These are phyloP conservation scores for Coccomyxa sp. DNA, from an alignment of 139 green algal genomes.

Conservation along the genomic window DNA sequence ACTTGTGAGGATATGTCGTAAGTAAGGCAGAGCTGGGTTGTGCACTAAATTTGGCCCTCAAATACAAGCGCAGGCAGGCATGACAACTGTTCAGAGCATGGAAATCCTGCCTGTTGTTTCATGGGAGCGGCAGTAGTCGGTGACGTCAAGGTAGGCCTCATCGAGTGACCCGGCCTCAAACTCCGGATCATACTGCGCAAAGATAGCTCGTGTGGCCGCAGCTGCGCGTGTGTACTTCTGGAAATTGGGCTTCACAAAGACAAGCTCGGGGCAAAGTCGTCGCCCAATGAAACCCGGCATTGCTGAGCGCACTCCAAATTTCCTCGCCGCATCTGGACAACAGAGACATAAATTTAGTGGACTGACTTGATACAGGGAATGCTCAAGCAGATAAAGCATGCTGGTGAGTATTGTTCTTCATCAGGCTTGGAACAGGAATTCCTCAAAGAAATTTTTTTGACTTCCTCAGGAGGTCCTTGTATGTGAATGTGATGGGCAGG, in stretches of 20 bases:
- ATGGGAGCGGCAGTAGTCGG: conserved; percentile 50
- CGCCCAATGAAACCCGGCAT: conserved; percentile 90
- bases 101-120: too few species aligned
- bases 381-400: too few species aligned
- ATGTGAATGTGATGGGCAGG: too few species aligned
- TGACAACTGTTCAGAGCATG: too few species aligned
- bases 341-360: background rate
- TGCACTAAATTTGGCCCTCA: too few species aligned
- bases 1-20: background rate
- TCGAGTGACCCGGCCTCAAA: conserved; percentile 74
- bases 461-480: background rate
- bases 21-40: background rate
- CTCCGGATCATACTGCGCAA: conserved; percentile 65
- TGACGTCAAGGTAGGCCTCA: conserved; percentile 83
- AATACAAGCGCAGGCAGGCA: too few species aligned
- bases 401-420: too few species aligned
- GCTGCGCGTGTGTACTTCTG: conserved; percentile 42
- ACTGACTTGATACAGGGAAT: too few species aligned
- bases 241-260: conserved; percentile 58
- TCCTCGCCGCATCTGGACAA: conserved; percentile 47
- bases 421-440: background rate
- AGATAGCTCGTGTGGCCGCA: conserved; percentile 44
- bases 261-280: conserved; percentile 72
- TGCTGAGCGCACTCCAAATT: conserved; percentile 77
- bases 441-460: too few species aligned